Conservation (phyloP, 805 yeast species). For the Nakazawaea populi region DNA sequence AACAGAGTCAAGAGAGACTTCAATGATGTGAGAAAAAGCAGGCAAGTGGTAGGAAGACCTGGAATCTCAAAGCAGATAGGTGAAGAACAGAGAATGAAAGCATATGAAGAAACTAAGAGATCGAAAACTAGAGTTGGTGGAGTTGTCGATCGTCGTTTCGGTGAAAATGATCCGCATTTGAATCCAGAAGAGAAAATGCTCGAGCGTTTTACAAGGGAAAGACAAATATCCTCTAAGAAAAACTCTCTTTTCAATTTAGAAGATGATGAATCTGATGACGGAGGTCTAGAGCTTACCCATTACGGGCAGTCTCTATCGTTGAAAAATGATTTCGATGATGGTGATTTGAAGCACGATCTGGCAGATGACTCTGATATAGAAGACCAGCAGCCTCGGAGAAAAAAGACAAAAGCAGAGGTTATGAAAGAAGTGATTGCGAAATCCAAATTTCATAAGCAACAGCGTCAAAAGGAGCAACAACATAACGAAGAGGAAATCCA, state of each 20-base stretch:
- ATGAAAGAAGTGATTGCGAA: slow-evolving; percentile 84
- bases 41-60: slow-evolving; percentile 59
- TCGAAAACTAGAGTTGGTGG: slow-evolving; percentile 72
- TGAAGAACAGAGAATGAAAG: slow-evolving; percentile 53
- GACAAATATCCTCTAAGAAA: slow-evolving; percentile 52
- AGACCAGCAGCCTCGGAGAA: slow-evolving; percentile 40
- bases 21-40: slow-evolving; percentile 34
- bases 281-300: slow-evolving; percentile 55
- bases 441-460: slow-evolving; percentile 70
- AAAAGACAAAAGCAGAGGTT: slow-evolving; percentile 77
- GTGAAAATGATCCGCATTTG: slow-evolving; percentile 68
- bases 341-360: slow-evolving; percentile 17
- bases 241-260: slow-evolving; percentile 67
- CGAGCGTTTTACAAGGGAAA: slow-evolving; percentile 88
- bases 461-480: slow-evolving; percentile 63
- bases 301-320: slow-evolving; percentile 62
- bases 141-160: slow-evolving; percentile 81
- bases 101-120: slow-evolving; percentile 60
- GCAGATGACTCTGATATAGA: slow-evolving; percentile 15
- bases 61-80: slow-evolving; percentile 64
- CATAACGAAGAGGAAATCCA: slow-evolving; percentile 53
- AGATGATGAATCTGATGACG: slow-evolving; percentile 47
- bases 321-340: slow-evolving; percentile 39
- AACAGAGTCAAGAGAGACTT: slow-evolving; percentile 59
- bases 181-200: slow-evolving; percentile 92